Conservation (phyloP, 257 asterid species). For the Scutellaria baicalensis region DNA sequence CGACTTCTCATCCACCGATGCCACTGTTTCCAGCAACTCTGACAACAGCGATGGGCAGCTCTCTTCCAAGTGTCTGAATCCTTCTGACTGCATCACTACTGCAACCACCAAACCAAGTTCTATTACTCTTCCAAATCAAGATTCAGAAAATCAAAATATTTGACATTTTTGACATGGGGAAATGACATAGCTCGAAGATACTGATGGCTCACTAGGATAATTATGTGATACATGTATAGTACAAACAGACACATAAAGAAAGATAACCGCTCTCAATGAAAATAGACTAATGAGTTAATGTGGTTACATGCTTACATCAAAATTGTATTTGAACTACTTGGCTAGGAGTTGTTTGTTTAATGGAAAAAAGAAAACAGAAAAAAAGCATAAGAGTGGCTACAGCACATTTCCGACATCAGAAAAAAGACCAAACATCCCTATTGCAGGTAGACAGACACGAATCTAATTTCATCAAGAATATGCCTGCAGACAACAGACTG, state of each 20-base stretch:
- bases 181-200: not conserved
- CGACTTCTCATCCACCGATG: constrained; percentile 63
- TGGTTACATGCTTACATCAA: no score
- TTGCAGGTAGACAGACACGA: constrained; percentile 10
- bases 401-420: constrained; percentile 6
- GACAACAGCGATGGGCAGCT: constrained; percentile 76
- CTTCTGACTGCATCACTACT: constrained; percentile 88
- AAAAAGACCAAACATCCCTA: constrained; percentile 8
- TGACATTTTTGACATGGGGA: not conserved
- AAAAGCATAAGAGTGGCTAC: not conserved
- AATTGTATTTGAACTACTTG: no score
- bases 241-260: no score
- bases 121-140: constrained; percentile 15
- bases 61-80: constrained; percentile 64
- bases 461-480: constrained; percentile 22
- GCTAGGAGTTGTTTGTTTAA: not conserved
- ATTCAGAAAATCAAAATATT: not conserved
- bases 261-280: no score
- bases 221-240: no score
- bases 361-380: not conserved
- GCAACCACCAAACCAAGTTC: constrained; percentile 17
- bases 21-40: constrained; percentile 84
- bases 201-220: no score
- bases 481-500: constrained; percentile 31
- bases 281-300: no score